These are phyloP conservation scores for Suhomyces pyralidae DNA, from an alignment of 805 yeast genomes.

Conservation along the genomic window DNA sequence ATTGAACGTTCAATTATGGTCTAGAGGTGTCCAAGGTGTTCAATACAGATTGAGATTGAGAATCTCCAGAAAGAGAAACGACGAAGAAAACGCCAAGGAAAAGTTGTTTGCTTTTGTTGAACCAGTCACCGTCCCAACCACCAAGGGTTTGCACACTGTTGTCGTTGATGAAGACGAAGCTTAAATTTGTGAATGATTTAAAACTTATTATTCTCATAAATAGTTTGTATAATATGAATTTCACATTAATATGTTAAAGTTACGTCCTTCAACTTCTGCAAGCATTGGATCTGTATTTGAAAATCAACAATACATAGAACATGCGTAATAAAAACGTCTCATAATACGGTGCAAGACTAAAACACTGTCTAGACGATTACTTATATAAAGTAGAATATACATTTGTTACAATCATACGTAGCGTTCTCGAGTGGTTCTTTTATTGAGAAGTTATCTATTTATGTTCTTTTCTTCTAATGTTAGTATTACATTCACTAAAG, in stretches of 20 bases:
- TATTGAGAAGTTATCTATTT: neutral
- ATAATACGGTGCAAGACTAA: neutral
- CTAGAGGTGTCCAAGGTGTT: constrained; percentile 99
- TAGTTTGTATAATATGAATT: constrained; percentile 13
- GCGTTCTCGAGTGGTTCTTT: neutral
- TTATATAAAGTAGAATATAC: neutral
- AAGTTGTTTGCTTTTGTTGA: constrained; percentile 97
- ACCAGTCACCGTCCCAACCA: constrained; percentile 90
- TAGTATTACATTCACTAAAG: neutral
- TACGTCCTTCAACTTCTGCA: neutral
- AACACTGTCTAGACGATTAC: neutral
- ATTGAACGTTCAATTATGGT: constrained; percentile 98
- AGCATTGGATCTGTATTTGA: neutral
- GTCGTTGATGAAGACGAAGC: constrained; percentile 83
- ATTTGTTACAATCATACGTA: neutral
- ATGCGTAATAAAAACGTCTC: neutral
- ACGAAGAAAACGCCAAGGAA: constrained; percentile 98
- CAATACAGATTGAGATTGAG: constrained; percentile 97
- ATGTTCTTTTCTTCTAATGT: neutral
- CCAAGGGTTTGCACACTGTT: constrained; percentile 97
- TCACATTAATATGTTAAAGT: constrained; percentile 1
- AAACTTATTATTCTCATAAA: constrained; percentile 5
- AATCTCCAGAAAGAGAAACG: constrained; percentile 99
- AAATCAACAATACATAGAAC: neutral
- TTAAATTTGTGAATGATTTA: constrained; percentile 22